Base-by-base conservation (phyloP, 306 rosid genomes). In the Canavalia ensiformis region DNA sequence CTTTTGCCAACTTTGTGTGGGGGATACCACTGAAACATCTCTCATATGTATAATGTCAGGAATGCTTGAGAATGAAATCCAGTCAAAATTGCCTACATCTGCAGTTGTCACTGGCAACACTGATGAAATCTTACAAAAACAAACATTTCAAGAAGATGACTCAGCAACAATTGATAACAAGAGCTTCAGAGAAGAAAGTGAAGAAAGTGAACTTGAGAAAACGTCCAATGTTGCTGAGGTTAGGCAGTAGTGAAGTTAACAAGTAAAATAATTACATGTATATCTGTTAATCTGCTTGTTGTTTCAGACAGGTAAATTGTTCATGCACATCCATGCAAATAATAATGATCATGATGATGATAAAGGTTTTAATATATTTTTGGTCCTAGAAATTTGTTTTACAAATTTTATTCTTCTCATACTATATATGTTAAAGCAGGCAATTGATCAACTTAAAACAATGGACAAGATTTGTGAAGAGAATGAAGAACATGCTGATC, bases 131-230 rank as follows among this genome's bases (percentile, higher is more conserved):
- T 10, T 50, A 50, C 52, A 57, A 2, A 12, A 47, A 9, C 52
- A 47, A 1, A 47, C 3, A 9, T 5, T 8, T 29, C 12, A 30
- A 2, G 37, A 57, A 7, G 37, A 57, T 7, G 13, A 29, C 10
- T 47, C 52, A 7, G 52, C 11, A 47, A 12, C 1, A 47, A 46
- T 46, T 7, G 52, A 47, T 9, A 9, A 47, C 8, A 59, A 31
- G 18, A 30, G 41, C 66, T 3, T 1, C 66, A 59, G 0, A 34
- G n/a, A 1, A 59, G 39, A 59, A 59, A 31, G 28, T 59, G 66
- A 59, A 31, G 39, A 59, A 59, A 31, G 28, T 59, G 66, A 59
- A 31, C 7, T 31, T 59, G 66, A 59, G 66, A 4, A 59, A 59
- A 0, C 18, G 2, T 4, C 42, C 4, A 59, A 59, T 31, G 66